Evolutionary conservation across 495 filamentous ascomycete species (phyloP), one percentile per base, ranked within the genome.

Genomic region (Neurospora sp.): DNA sequence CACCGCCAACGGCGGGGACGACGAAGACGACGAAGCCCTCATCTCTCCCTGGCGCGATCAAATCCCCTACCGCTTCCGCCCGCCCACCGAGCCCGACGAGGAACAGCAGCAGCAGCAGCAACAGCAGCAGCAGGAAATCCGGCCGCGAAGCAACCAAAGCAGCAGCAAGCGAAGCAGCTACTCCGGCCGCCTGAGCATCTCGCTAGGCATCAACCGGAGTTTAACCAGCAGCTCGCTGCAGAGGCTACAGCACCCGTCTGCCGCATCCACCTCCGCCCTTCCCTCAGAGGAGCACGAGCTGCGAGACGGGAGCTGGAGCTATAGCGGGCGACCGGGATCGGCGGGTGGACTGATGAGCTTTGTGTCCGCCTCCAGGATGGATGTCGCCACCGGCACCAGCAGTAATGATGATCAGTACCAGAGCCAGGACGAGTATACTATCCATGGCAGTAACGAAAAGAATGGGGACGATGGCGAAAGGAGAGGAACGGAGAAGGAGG

Each of bases 1-100:
- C 54, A 62, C 27, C 39, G 46, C 69, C 62, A 40, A 76, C 11
- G 72, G 72, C 9, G 72, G 74, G 39, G 49, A 73, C 5, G 54
- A 79, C 60, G 73, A 78, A 12, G 77, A 83, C 2, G 79, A 83
- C 69, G 79, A 80, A 71, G 79, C 79, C 1, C 77, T 66, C 54
- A 14, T 66, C 54, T 66, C 54, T 7, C 54, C 54, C 27, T 66
- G 54, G 54, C 54, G 54, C 54, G 54, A 66, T 27, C 54, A 66
- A 9, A 35, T 66, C 7, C 27, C 54, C 23, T 14, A 54, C 74
- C 5, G 70, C 73, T 14, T 69, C 71, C 54, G 69, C 49, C 20
- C 74, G 71, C 35, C 69, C 20, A 42, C 69, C 39, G 39, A 40
- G 35, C 35, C 35, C 18, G 35, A 70, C 69, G 69, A 40, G 39